phyloP scores from a whole-genome alignment of 768 basidiomycete genomes.

The Lentinula lateritia region DNA sequence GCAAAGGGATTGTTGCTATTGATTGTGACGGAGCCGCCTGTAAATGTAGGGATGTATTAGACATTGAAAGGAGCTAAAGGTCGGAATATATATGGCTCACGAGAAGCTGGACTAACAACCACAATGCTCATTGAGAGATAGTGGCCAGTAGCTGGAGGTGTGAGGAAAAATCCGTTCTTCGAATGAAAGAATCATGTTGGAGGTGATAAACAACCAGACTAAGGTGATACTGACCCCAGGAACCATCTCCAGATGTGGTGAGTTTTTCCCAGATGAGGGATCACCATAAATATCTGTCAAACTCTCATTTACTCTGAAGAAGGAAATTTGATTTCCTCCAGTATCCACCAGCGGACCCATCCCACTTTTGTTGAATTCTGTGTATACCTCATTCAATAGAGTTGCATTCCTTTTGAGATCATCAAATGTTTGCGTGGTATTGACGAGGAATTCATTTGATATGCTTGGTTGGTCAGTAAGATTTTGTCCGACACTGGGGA shows the following conservation, averaged over 20 bases:
- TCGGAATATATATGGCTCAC: neutral
- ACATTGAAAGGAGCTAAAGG: neutral
- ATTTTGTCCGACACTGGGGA: conserved; percentile 17
- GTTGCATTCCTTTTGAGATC: conserved; percentile 10
- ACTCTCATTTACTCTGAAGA: conserved; percentile 17
- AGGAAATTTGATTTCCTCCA: conserved; percentile 18
- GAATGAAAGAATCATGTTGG: no score
- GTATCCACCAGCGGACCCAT: conserved; percentile 17
- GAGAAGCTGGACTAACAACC: conserved; percentile 11
- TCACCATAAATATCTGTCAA: conserved; percentile 12
- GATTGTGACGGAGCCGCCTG: conserved; percentile 22
- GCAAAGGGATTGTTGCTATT: conserved; percentile 21
- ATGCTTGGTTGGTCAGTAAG: conserved; percentile 13
- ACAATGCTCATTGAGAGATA: conserved; percentile 7
- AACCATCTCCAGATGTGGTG: conserved; percentile 16
- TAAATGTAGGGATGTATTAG: neutral
- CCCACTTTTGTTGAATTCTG: conserved; percentile 12
- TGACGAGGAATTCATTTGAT: conserved; percentile 10
- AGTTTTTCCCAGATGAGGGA: conserved; percentile 16
- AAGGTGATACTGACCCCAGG: conserved; percentile 10
- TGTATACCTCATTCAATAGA: neutral
- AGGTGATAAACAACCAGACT: neutral
- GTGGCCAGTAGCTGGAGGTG: conserved; percentile 8
- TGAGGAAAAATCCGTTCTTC: conserved; percentile 4
- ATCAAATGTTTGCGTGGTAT: conserved; percentile 13